Base-by-base conservation (phyloP, 345 rosid species). In the Murraya koenigii region DNA sequence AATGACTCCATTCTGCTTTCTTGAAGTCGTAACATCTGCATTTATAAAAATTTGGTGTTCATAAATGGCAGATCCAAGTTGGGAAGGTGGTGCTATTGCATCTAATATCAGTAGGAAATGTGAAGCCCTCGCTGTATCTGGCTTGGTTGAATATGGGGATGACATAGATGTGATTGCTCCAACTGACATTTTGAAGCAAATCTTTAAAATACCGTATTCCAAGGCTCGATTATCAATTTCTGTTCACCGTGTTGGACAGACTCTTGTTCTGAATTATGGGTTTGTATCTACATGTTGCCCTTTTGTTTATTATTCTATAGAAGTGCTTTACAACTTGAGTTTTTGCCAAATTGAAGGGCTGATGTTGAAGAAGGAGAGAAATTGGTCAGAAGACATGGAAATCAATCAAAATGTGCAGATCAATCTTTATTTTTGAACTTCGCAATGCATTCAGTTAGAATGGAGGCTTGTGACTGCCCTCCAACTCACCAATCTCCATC, bases 401-500 rank as follows among this genome's bases (percentile, higher is more conserved):
- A 75, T 85, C 97, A 93, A 84, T 83, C 99, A 25, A 90, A 92
- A 84, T 91, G 97, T 85, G 86, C 90, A 23, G 99, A 95, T 71
- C 90, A 93, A 70, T 87, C 97, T 28, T 85, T 95, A 77, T 92
- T 95, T 90, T 80, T 93, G 63, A 92, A 95, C 84, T 95, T 95
- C 73, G 99, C 99, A 32, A 95, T 95, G 99, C 99, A 95, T 83
- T 95, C 99, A 54, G 98, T 92, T 72, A 89, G 99, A 81, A 80
- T 92, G 98, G 99, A 95, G 88, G 98, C 98, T 36, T 95, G 99
- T 90, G 99, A 95, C 87, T 90, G 93, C 62, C 99, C 98, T 1
- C 97, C 94, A 23, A 79, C 86, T 25, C 88, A 92, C 86, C 88
- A 80, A 22, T 44, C 87, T 28, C 77, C 84, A 28, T 47, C 89